These are phyloP conservation scores for Phytopythium oedochilum DNA, from an alignment of 352 stramenopile species.

Conservation along the genomic window DNA sequence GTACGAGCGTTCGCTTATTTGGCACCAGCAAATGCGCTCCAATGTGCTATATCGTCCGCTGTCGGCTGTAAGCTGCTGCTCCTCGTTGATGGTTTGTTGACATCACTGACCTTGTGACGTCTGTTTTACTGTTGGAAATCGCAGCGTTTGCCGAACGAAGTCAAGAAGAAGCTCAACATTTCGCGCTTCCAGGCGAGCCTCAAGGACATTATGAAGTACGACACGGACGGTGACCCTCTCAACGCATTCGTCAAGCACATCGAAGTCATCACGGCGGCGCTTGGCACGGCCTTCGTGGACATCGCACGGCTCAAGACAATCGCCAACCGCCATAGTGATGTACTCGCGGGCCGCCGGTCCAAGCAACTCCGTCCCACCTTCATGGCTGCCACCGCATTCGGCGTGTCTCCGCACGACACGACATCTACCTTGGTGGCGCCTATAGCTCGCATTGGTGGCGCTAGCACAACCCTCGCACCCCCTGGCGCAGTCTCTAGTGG, in stretches of 20 bases:
- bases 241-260: constrained; percentile 68
- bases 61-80: constrained; percentile 32
- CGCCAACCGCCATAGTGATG: constrained; percentile 25
- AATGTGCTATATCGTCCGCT: constrained; percentile 46
- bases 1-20: constrained; percentile 57
- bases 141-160: constrained; percentile 62
- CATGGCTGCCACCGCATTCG: neutral
- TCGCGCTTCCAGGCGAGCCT: constrained; percentile 59
- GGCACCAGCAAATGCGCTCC: constrained; percentile 51
- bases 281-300: constrained; percentile 49
- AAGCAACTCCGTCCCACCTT: neutral
- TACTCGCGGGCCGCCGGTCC: constrained; percentile 14
- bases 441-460: neutral
- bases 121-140: no score
- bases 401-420: neutral
- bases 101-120: no score
- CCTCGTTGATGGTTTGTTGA: neutral
- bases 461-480: neutral
- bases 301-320: constrained; percentile 55
- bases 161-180: constrained; percentile 73
- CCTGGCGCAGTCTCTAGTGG: neutral
- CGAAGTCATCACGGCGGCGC: constrained; percentile 60
- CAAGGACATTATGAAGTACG: constrained; percentile 78
- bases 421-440: neutral
- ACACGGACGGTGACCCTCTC: constrained; percentile 62